These are phyloP conservation scores for Syzygium oleosum DNA, from an alignment of 345 rosid species.

Conservation along the genomic window DNA sequence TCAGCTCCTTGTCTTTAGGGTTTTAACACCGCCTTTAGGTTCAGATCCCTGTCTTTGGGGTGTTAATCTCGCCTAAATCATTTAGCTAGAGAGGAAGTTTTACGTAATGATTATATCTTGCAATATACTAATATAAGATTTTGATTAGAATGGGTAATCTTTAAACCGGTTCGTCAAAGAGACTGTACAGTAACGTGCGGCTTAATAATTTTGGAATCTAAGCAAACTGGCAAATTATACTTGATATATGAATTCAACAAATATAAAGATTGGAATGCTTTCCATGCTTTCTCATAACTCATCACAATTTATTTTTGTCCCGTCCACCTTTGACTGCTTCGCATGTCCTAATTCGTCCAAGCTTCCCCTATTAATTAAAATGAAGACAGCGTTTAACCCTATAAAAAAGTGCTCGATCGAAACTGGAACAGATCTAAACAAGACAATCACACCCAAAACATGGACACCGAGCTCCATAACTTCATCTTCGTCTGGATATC, in stretches of 20 bases:
- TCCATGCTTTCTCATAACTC: neutral
- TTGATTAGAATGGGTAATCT: neutral
- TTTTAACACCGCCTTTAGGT: neutral
- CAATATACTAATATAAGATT: too few relatives aligned
- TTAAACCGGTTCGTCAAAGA: neutral
- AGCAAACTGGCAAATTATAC: neutral
- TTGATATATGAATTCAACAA: too few relatives aligned
- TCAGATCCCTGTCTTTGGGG: neutral
- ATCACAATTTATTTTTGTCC: neutral
- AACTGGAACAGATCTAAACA: neutral
- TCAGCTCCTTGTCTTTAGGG: neutral
- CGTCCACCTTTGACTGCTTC: neutral
- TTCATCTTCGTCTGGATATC: conserved; percentile 13
- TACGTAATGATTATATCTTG: neutral
- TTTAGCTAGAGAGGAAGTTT: neutral
- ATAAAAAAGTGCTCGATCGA: neutral
- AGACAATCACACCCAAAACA: neutral
- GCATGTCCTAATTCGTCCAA: neutral
- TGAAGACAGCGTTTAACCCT: neutral
- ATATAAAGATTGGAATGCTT: neutral
- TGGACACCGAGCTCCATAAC: conserved; percentile 7
- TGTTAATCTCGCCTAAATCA: neutral
- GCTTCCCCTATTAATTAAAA: neutral
- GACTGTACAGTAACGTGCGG: neutral
- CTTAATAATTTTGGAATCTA: neutral